Evolutionary conservation across 768 basidiomycete genomes (phyloP), one percentile per base, ranked within the genome.

Genomic region (Kwoniella bestiolae): DNA sequence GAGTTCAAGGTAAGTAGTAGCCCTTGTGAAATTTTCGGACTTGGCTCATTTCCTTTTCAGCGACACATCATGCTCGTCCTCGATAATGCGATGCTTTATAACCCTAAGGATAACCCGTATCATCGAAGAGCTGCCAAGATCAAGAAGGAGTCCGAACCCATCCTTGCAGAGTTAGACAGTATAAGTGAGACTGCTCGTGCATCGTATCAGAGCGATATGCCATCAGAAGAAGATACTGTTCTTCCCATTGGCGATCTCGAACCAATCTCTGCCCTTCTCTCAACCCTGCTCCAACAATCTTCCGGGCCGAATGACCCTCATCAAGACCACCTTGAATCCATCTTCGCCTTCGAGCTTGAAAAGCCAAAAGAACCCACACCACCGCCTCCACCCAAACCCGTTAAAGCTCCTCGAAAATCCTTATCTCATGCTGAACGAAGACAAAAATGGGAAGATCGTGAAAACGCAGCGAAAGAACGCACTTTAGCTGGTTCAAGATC

Each of bases 21-120:
- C 9, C 51, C 50, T 32, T 28, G 5, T 8, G n/a, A n/a, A n/a
- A n/a, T n/a, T n/a, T n/a, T n/a, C n/a, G n/a, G 35, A 1, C 60
- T 4, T 18, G 38, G 68, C 67, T 76, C 61, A 65, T 34, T 5
- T 9, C 12, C 21, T 28, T 25, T 55, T 1, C 44, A 80, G 79
- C 63, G 85, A 51, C 94, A 98, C 76, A 88, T 90, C 26, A 85
- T 88, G 67, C 85, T 97, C 59, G 86, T 98, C 44, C 90, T 93
- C 71, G 88, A 92, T 72, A 99, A 99, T 75, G 96, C 94, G 77
- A 86, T 89, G 65, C 73, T 83, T 49, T 98, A 95, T 83, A 99
- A 99, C 74, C 86, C 87, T 1, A 46, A 86, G 0, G 89, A 87
- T n/a, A 88, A 90, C 0, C 68, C 84, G 0, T 88, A 88, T 76